A percentile compares a stretch with the other conserved stretches of the same genome.
These are phyloP conservation scores for Triticum turgidum DNA, from an alignment of 176 grass and related monocot species.

Conservation along the genomic window DNA sequence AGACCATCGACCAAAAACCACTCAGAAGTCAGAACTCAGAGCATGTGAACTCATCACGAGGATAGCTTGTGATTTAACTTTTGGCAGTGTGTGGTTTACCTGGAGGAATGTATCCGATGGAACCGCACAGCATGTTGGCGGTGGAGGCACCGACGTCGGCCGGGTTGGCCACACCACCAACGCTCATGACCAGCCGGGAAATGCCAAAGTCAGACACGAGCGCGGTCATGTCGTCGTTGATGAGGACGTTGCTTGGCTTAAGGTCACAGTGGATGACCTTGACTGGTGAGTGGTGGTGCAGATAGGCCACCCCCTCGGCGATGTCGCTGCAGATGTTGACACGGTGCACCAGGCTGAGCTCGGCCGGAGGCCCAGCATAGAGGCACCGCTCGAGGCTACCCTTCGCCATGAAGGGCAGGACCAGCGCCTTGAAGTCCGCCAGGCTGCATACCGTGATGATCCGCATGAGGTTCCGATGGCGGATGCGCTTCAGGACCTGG, in stretches of 20 bases:
- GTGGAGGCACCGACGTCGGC: too few relatives aligned
- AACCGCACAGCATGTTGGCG: too few relatives aligned
- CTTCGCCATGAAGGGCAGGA: slow-evolving; percentile 93
- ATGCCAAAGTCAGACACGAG: too few relatives aligned
- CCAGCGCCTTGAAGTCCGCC: slow-evolving; percentile 90
- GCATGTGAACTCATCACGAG: too few relatives aligned
- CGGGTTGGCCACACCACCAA: too few relatives aligned
- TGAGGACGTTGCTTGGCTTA: slow-evolving; percentile 89
- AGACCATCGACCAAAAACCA: too few relatives aligned
- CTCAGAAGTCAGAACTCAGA: too few relatives aligned
- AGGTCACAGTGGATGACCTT: slow-evolving; percentile 96
- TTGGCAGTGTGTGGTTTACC: too few relatives aligned
- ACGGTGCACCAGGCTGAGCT: slow-evolving; percentile 71
- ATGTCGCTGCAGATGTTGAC: slow-evolving; percentile 95
- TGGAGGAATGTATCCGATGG: too few relatives aligned
- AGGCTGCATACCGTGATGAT: slow-evolving; percentile 88
- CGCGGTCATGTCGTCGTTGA: slow-evolving; percentile 57
- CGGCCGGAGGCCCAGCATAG: slow-evolving; percentile 32
- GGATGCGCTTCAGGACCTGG: slow-evolving; percentile 89
- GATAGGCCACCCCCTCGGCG: slow-evolving; percentile 85
- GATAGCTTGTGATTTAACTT: too few relatives aligned
- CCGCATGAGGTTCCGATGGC: slow-evolving; percentile 90
- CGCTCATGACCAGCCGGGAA: too few relatives aligned
- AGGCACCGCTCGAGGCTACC: slow-evolving; percentile 88
- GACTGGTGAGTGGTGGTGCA: slow-evolving; percentile 90